Evolutionary conservation across 208 protist species (phyloP).

Genomic region (Trypanosoma caninum): DNA sequence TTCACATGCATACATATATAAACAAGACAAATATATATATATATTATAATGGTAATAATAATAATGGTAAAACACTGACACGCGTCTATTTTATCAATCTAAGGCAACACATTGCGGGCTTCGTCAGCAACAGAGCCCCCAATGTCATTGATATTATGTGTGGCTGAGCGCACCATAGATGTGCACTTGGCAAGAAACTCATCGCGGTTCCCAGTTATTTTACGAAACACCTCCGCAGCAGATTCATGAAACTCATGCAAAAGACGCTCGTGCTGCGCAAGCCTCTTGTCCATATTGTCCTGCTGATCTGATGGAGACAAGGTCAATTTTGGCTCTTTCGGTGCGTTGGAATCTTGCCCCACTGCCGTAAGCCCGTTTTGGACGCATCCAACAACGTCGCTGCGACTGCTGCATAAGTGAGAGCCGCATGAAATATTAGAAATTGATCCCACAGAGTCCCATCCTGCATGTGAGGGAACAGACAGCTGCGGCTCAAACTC

Average conservation of each 20-base stretch:
- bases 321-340: neutral
- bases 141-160: neutral
- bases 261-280: slow-evolving; percentile 46
- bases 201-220: slow-evolving; percentile 69
- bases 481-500: slow-evolving; percentile 2
- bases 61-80: no score
- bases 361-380: neutral
- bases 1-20: no score
- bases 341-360: neutral
- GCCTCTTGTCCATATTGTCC: slow-evolving; percentile 16
- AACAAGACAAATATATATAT: no score
- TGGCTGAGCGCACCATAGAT: slow-evolving; percentile 41
- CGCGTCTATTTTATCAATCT: no score
- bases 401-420: slow-evolving; percentile 50
- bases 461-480: neutral
- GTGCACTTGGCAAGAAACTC: slow-evolving; percentile 73
- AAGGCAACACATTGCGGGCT: no score
- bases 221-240: slow-evolving; percentile 68
- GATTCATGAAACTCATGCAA: slow-evolving; percentile 62
- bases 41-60: no score
- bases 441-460: slow-evolving; percentile 56
- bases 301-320: neutral
- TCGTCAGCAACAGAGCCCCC: neutral
- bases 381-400: slow-evolving; percentile 6
- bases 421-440: slow-evolving; percentile 67